Evolutionary conservation across 2,329 filamentous ascomycete genomes (phyloP), one percentile per base, ranked within the genome.

Genomic region (Fragosphaeria purpurea): DNA sequence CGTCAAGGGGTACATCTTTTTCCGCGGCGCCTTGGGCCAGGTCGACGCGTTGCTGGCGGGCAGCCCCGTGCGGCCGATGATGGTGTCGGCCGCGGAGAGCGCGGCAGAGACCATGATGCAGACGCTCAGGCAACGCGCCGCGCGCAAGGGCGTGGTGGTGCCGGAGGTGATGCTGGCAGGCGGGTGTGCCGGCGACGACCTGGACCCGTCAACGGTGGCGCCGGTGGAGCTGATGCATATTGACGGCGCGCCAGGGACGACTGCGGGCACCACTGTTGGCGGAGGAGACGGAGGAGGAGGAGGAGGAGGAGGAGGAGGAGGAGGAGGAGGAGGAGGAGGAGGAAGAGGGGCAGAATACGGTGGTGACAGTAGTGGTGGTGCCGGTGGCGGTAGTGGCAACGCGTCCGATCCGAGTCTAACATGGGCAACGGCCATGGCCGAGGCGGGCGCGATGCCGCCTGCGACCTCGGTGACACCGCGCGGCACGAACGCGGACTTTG

Each of bases 1-100:
- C 42, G 54, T 57, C 45, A 57, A 57, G 50, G 50, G 53, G 33
- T 51, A 50, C 42, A 31, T 54, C 31, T 52, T 59, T 40, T 54
- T 57, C 45, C 22, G 43, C 22, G 46, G 46, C 31, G 47, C 50
- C 4, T 46, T 55, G 32, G 55, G 53, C 4, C 57, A 59, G 48
- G 50, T 55, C 31, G 53, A 56, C 9, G 55, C 56, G 7, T 40
- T 56, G 11, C 50, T 56, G 31, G 44, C 13, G 7, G 56, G 53
- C 35, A 32, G 37, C 10, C 41, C 38, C 8, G 46, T 53, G 10
- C 49, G 48, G 6, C 51, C 37, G 43, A 30, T 13, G 33, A 49
- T 56, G 41, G 7, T 51, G 6, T 51, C 52, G 4, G 47, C 53
- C 12, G 50, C 47, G 7, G 22, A 46, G 32, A 0, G 6, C 22